These are phyloP conservation scores for Yarrowia osloensis DNA, from an alignment of 805 yeast species.

Conservation along the genomic window DNA sequence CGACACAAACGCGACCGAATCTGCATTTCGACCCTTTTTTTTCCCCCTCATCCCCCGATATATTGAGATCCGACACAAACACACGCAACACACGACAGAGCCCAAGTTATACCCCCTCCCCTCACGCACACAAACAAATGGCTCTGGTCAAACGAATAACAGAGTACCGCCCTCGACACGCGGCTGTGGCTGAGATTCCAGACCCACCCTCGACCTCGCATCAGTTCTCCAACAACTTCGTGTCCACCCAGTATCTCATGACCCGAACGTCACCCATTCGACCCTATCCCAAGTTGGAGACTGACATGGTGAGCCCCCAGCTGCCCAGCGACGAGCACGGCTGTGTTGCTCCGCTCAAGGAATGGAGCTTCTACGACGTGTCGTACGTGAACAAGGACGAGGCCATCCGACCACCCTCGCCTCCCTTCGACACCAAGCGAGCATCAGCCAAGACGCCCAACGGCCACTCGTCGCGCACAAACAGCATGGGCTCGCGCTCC, in stretches of 20 bases:
- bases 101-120: background rate
- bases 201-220: constrained; percentile 24
- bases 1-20: background rate
- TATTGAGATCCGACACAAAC: background rate
- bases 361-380: constrained; percentile 25
- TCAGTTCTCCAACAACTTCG: constrained; percentile 26
- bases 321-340: constrained; percentile 1
- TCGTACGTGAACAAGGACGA: constrained; percentile 6
- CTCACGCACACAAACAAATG: constrained; percentile 2
- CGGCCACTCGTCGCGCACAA: constrained; percentile 14
- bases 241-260: constrained; percentile 10
- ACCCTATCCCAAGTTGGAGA: constrained; percentile 4
- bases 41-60: no score
- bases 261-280: constrained; percentile 15
- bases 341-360: constrained; percentile 4
- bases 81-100: background rate
- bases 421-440: background rate
- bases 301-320: background rate
- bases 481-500: constrained; percentile 22
- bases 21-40: no score
- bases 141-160: constrained; percentile 28
- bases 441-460: no score
- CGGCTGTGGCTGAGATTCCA: constrained; percentile 21
- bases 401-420: constrained; percentile 17
- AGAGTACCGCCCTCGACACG: constrained; percentile 28